These are phyloP conservation scores for Neonothopanus nambi DNA, from an alignment of 1,284 basidiomycete genomes.

Conservation along the genomic window DNA sequence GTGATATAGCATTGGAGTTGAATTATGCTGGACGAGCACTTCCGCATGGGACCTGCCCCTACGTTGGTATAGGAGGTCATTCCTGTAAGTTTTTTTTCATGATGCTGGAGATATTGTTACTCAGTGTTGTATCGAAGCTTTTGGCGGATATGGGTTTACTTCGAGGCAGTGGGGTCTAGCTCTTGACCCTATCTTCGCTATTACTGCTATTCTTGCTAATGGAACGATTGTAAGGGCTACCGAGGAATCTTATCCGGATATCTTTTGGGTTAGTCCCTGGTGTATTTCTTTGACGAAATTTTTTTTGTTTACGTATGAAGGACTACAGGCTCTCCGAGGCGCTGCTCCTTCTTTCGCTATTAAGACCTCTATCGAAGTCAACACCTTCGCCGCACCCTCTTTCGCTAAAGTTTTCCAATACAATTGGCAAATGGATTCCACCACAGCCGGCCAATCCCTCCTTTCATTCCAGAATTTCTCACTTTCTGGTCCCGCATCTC, in stretches of 20 bases:
- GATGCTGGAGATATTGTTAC: background rate
- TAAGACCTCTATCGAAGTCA: constrained; percentile 30
- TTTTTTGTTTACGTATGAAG: background rate
- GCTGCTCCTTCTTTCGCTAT: constrained; percentile 35
- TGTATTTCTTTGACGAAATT: background rate
- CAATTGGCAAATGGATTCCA: constrained; percentile 18
- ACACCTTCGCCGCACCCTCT: constrained; percentile 29
- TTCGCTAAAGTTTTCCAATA: constrained; percentile 21
- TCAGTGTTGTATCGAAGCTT: constrained; percentile 18
- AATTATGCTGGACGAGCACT: constrained; percentile 36
- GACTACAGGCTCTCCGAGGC: constrained; percentile 31
- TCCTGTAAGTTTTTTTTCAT: constrained; percentile 23
- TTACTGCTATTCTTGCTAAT: constrained; percentile 34
- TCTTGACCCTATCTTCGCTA: constrained; percentile 32
- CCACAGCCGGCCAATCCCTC: constrained; percentile 17
- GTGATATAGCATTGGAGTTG: constrained; percentile 41
- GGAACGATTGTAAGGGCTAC: constrained; percentile 31
- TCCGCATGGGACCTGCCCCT: constrained; percentile 33
- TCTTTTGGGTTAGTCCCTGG: constrained; percentile 30
- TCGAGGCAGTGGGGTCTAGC: constrained; percentile 32
- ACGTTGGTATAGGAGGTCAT: constrained; percentile 47
- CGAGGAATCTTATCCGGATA: constrained; percentile 27
- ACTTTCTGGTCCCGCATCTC: constrained; percentile 15
- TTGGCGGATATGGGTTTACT: constrained; percentile 32
- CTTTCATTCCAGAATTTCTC: constrained; percentile 23